Percentiles rank a stretch among this genome's conserved stretches.
phyloP scores from a whole-genome alignment of 139 green algal genomes.

The Coelastrella sp. region DNA sequence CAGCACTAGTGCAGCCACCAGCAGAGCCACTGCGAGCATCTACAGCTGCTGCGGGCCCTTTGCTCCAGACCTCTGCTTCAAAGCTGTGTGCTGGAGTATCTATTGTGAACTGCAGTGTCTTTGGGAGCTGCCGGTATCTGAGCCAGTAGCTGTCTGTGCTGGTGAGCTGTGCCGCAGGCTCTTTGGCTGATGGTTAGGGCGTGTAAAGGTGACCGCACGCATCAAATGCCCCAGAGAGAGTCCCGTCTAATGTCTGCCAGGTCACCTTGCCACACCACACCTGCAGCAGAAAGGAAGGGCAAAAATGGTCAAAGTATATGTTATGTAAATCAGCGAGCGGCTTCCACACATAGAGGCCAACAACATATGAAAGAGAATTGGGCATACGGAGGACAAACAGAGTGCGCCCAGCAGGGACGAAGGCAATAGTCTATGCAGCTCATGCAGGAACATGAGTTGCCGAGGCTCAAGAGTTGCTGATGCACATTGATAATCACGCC shows the following conservation, averaged over 20 bases:
- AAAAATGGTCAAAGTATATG: no score
- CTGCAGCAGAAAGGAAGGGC: not conserved
- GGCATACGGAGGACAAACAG: no score
- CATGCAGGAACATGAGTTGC: no score
- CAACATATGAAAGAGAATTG: no score
- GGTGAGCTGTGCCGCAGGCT: not conserved
- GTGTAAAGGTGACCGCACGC: slow-evolving; percentile 18
- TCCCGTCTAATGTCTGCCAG: not conserved
- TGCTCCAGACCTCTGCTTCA: not conserved
- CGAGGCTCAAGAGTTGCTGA: no score
- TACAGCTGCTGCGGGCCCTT: not conserved
- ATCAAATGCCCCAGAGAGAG: not conserved
- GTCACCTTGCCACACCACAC: not conserved
- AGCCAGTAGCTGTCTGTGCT: not conserved
- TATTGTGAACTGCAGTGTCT: not conserved
- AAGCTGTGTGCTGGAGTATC: not conserved
- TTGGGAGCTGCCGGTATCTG: not conserved
- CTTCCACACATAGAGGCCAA: no score
- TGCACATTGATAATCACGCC: no score
- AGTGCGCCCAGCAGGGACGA: no score
- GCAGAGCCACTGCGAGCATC: no score
- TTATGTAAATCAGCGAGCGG: no score
- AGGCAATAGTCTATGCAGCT: no score
- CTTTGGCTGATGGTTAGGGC: not conserved
- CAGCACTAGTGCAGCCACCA: not conserved